phyloP scores from a whole-genome alignment of 352 stramenopile species.

The Phytophthora aleatoria region DNA sequence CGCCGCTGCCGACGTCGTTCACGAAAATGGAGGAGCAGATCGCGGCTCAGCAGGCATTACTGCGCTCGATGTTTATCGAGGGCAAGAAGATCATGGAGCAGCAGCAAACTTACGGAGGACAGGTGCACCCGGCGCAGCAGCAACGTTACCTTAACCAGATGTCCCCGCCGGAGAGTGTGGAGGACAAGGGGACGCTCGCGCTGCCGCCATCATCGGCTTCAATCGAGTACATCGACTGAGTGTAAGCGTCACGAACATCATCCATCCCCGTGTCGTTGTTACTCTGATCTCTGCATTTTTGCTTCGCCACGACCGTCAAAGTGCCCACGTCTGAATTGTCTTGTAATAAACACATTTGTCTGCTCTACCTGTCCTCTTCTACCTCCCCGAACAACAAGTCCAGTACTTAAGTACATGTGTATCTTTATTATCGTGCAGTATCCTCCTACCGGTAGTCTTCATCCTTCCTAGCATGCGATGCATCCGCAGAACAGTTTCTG shows the following conservation, averaged over 20 bases:
- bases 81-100: slow-evolving; percentile 81
- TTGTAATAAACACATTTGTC: slow-evolving; percentile 40
- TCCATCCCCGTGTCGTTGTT: slow-evolving; percentile 17
- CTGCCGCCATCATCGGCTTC: slow-evolving; percentile 35
- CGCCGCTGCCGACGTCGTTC: slow-evolving; percentile 67
- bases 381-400: too few species aligned
- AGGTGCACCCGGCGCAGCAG: slow-evolving; percentile 41
- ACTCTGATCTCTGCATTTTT: slow-evolving; percentile 29
- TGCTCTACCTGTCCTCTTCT: slow-evolving; percentile 2
- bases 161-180: slow-evolving; percentile 27
- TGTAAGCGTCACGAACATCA: background rate
- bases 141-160: slow-evolving; percentile 45
- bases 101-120: slow-evolving; percentile 35
- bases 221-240: slow-evolving; percentile 55
- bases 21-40: slow-evolving; percentile 83
- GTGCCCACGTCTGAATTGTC: slow-evolving; percentile 13
- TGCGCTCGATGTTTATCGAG: slow-evolving; percentile 77
- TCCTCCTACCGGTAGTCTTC: background rate
- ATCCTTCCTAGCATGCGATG: slow-evolving; percentile 60
- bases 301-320: slow-evolving; percentile 15
- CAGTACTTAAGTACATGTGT: too few species aligned
- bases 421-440: background rate
- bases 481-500: slow-evolving; percentile 75
- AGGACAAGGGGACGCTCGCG: slow-evolving; percentile 29
- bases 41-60: slow-evolving; percentile 67